phyloP scores from a whole-genome alignment of 495 filamentous ascomycete genomes.

The Lophiostoma macrostomum region DNA sequence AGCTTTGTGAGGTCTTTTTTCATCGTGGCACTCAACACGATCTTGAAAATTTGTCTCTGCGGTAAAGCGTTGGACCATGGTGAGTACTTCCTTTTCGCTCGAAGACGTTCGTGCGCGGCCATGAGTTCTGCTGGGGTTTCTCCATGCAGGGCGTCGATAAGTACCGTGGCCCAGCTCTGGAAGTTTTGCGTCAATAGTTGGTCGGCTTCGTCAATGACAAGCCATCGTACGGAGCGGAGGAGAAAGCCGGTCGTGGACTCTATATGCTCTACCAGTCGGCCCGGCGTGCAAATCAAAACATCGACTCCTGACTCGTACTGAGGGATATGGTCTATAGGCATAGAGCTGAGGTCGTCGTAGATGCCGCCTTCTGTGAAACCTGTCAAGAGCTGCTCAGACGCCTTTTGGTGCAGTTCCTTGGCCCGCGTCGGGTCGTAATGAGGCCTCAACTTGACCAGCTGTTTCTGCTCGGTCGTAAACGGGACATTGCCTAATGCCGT shows the following conservation, averaged over 20 bases:
- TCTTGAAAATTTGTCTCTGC: conserved; percentile 57
- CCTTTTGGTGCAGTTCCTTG: conserved; percentile 34
- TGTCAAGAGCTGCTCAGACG: conserved; percentile 26
- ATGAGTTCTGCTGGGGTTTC: conserved; percentile 26
- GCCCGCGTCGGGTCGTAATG: conserved; percentile 59
- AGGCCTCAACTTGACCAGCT: conserved; percentile 61
- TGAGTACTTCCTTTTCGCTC: conserved; percentile 50
- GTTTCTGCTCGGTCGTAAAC: conserved; percentile 69
- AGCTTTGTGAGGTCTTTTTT: conserved; percentile 81
- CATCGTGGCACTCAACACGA: conserved; percentile 91
- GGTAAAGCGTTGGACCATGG: conserved; percentile 43
- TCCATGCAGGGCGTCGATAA: conserved; percentile 61
- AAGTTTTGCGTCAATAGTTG: conserved; percentile 86
- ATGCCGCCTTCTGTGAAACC: conserved; percentile 46
- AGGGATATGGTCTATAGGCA: conserved; percentile 60
- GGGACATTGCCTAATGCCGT: conserved; percentile 76
- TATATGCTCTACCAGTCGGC: conserved; percentile 87
- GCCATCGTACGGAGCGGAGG: conserved; percentile 72
- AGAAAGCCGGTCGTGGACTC: conserved; percentile 76
- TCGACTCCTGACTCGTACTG: conserved; percentile 69
- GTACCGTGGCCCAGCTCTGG: conserved; percentile 80
- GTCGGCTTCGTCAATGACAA: conserved; percentile 92
- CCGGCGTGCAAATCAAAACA: conserved; percentile 88
- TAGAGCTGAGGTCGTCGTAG: conserved; percentile 39
- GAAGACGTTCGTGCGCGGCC: conserved; percentile 38